Evolutionary conservation across 306 rosid species (phyloP).

Genomic region (Oxytropis ochrocephala): DNA sequence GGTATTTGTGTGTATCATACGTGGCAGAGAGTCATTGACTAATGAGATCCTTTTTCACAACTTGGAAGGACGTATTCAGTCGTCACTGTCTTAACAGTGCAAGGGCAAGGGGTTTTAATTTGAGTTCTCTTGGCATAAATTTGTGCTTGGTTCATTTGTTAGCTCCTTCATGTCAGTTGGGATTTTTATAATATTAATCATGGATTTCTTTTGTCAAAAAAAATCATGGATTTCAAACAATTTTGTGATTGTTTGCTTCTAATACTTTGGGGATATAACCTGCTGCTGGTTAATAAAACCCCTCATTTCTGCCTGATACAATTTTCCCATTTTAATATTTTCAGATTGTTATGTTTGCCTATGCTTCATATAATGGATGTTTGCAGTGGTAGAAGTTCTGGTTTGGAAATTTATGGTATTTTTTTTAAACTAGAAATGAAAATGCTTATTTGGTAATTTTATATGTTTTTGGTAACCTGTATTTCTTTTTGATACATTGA

Average conservation of each 20-base stretch:
- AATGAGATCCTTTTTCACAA: not conserved
- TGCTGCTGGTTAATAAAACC: not conserved
- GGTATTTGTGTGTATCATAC: not conserved
- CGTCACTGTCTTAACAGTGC: not conserved
- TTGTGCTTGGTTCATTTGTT: not conserved
- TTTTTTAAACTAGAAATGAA: conserved; percentile 30
- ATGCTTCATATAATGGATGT: conserved; percentile 5
- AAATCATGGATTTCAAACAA: not conserved
- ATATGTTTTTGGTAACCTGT: not conserved
- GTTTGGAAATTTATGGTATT: conserved; percentile 55
- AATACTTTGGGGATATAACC: not conserved
- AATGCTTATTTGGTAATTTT: conserved; percentile 52
- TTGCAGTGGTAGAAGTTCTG: conserved; percentile 58
- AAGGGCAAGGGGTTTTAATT: not conserved
- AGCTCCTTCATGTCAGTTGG: not conserved
- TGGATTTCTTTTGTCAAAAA: no score
- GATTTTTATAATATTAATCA: not conserved
- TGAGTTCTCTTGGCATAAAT: not conserved
- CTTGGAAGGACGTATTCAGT: not conserved
- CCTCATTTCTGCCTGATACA: not conserved
- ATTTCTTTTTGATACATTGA: not conserved
- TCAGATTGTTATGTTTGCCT: conserved; percentile 5
- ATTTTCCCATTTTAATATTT: not conserved
- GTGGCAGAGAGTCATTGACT: not conserved
- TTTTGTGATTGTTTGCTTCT: not conserved